Base-by-base conservation (phyloP, 2,329 filamentous ascomycete genomes). In the Xylariales sp. region DNA sequence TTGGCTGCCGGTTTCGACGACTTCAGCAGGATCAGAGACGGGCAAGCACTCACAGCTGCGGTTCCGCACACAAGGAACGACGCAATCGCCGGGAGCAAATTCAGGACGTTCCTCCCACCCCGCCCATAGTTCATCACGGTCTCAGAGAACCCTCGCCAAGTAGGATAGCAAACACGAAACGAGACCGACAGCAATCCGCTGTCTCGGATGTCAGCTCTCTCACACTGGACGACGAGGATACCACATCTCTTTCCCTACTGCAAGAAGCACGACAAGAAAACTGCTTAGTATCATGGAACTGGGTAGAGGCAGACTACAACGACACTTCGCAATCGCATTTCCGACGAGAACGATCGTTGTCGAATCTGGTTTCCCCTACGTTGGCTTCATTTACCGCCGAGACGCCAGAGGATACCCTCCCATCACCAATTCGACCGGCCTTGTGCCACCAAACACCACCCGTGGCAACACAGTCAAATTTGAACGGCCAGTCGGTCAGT, bases 1-100 rank as follows among this genome's bases (percentile, higher is more conserved):
- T 89, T 6, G 62, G 66, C 15, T 59, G 64, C 9, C 57, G 66
- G 24, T 66, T 73, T 54, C 58, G 56, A 3, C 59, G 64, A 3
- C 71, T 71, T 40, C 61, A 58, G 16, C 45, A 44, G 31, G 51
- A 53, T 24, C 58, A 59, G 44, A 52, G 55, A 36, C 46, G 55
- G 21, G 52, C 50, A 24, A 58, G 53, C 40, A 46, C 33, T 20
- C 42, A 47, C 16, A 50, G 47, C 32, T 42, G 42, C 8, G 28
- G 42, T 18, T 47, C 46, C 12, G 29, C 40, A 19, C 39, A 34
- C 10, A 46, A 37, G 20, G 40, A 32, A n/a, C 46, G 34, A 31
- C 38, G 38, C 25, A 41, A 47, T 15, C 45, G 25, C 25, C 46
- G 31, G 24, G 29, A 38, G 11, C 40, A 37, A 14, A 39, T 40